Percentiles rank a stretch among this genome's conserved stretches.
Conservation (phyloP, 441 rosid genomes). For the Lepidium campestre region DNA sequence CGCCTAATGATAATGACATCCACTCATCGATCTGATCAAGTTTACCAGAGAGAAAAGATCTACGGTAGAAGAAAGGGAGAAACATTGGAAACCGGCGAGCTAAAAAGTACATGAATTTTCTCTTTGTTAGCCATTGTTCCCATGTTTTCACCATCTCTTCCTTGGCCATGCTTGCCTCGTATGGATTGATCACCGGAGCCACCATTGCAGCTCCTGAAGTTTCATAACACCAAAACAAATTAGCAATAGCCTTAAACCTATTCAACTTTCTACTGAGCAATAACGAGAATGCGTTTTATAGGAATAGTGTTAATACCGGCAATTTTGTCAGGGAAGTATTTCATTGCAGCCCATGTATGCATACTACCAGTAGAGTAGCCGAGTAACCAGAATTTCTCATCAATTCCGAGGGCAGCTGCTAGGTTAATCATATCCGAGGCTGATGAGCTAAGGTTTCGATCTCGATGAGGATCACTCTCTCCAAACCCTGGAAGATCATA, state of each 20-base stretch:
- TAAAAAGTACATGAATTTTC: constrained; percentile 45
- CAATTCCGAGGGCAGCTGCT: constrained; percentile 47
- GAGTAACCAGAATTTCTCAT: constrained; percentile 56
- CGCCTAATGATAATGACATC: constrained; percentile 49
- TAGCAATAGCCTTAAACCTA: not conserved
- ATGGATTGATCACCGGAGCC: constrained; percentile 58
- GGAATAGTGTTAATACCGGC: constrained; percentile 36
- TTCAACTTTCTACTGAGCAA: too few species aligned
- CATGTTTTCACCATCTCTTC: constrained; percentile 56
- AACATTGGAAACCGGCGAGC: constrained; percentile 46
- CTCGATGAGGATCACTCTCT: constrained; percentile 68
- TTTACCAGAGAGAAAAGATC: constrained; percentile 55
- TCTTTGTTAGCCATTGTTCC: constrained; percentile 45
- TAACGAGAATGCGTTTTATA: not conserved
- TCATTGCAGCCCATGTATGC: constrained; percentile 68
- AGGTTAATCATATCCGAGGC: constrained; percentile 53
- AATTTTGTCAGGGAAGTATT: constrained; percentile 46
- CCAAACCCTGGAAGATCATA: constrained; percentile 83
- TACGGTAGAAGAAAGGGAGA: constrained; percentile 44
- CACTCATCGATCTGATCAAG: constrained; percentile 49
- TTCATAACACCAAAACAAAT: constrained; percentile 7
- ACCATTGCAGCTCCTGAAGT: constrained; percentile 52
- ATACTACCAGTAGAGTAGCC: constrained; percentile 64
- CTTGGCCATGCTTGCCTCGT: constrained; percentile 54
- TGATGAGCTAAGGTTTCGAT: constrained; percentile 58